A percentile compares a stretch with the other conserved stretches of the same genome.
These are phyloP conservation scores for Sodiomyces alkalinus DNA, from an alignment of 2,329 filamentous ascomycete genomes.

Conservation along the genomic window DNA sequence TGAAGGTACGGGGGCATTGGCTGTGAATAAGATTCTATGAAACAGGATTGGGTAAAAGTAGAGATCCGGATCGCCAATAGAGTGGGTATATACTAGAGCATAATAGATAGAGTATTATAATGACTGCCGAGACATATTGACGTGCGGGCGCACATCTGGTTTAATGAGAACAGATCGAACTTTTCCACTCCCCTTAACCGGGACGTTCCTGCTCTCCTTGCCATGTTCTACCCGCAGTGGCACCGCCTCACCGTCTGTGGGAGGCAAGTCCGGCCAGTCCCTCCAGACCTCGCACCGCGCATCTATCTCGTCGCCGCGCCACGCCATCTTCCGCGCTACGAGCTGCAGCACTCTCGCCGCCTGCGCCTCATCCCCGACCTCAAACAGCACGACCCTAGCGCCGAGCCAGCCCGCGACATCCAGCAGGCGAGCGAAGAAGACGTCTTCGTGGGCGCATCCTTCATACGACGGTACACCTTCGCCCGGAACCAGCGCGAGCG, in stretches of 20 bases:
- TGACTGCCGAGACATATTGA: no score
- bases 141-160: no score
- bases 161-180: constrained; percentile 27
- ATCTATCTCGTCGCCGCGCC: no score
- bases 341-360: constrained; percentile 45
- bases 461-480: constrained; percentile 13
- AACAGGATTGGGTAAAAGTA: constrained; percentile 6
- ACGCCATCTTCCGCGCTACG: constrained; percentile 17
- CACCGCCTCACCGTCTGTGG: constrained; percentile 13
- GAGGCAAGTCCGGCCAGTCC: constrained; percentile 40
- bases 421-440: constrained; percentile 56
- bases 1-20: constrained; percentile 28
- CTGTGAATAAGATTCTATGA: constrained; percentile 34
- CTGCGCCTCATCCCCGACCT: constrained; percentile 57
- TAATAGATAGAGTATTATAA: no score
- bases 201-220: constrained; percentile 12
- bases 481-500: constrained; percentile 54
- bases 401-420: constrained; percentile 31
- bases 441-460: constrained; percentile 24
- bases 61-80: no score
- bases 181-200: constrained; percentile 29
- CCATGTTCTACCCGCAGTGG: constrained; percentile 9
- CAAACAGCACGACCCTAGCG: constrained; percentile 47
- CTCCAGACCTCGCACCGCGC: constrained; percentile 52
- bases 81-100: no score